Evolutionary conservation across 306 rosid species (phyloP).

Genomic region (Amphicarpaea edgeworthii): DNA sequence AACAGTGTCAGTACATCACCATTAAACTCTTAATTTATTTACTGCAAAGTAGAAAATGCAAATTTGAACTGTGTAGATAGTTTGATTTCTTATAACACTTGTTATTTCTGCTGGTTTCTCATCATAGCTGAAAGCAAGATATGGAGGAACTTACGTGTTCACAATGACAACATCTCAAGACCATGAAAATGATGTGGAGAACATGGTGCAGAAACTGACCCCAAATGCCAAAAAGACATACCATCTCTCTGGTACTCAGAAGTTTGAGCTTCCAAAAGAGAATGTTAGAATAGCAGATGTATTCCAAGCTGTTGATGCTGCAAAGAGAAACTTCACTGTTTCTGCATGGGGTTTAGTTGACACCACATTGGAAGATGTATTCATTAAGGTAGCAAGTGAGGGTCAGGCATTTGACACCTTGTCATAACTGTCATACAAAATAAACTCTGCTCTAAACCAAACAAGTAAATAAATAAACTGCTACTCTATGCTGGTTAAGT

Average conservation of each 20-base stretch:
- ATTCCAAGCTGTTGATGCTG: conserved; percentile 74
- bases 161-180: conserved; percentile 83
- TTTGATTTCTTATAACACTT: not conserved
- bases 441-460: not conserved
- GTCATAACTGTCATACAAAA: conserved; percentile 43
- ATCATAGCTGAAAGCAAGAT: conserved; percentile 82
- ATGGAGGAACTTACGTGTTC: conserved; percentile 89
- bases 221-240: conserved; percentile 77
- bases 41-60: not conserved
- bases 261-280: conserved; percentile 85
- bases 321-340: conserved; percentile 75
- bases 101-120: conserved; percentile 41
- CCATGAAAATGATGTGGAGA: conserved; percentile 75
- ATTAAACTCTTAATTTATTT: no score
- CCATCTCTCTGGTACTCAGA: conserved; percentile 86
- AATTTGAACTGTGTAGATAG: conserved; percentile 6
- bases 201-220: conserved; percentile 64
- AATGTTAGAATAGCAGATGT: conserved; percentile 78
- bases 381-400: conserved; percentile 81
- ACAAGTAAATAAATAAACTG: not conserved
- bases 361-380: conserved; percentile 90
- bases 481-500: not conserved
- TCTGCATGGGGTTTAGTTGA: conserved; percentile 91
- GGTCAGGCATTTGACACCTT: conserved; percentile 59
- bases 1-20: no score